Evolutionary conservation across 164 flowering plant genomes (phyloP), one percentile per base, ranked within the genome.

Genomic region (Magnolia changhungtana): DNA sequence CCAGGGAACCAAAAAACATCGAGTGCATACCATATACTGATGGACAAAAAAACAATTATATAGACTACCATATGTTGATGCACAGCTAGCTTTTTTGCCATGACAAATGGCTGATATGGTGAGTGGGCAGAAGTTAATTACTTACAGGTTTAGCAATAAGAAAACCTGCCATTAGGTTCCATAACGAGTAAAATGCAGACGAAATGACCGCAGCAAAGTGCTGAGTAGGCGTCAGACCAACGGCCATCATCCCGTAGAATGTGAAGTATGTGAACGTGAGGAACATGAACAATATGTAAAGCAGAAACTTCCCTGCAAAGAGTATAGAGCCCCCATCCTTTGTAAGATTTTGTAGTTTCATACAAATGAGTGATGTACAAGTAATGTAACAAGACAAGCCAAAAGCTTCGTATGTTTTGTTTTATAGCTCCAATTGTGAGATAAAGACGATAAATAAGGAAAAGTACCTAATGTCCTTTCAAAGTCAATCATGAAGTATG

Each of bases 141-240:
- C 93, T 89, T 77, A 90, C 97, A 3, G 92, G 91, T 81, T 84
- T 84, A 52, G 96, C 94, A 76, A 93, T 76, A 16, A 93, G 95
- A 77, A 95, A 93, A 59, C 98, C 98, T 0, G 98, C 87, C 23
- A 90, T 88, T 51, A 95, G 94, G 81, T 93, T 93, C 98, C 98
- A 95, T n/a, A 93, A 72, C 27, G 98, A 93, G 85, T 93, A 92
- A 78, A 88, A 91, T 45, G 95, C 93, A 50, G 98, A 93, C 50
- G 98, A 91, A 49, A 92, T 63, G 7, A 95, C 94, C 3, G 98
- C 95, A 21, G 97, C 93, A 74, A 92, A 27, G 11, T 92, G 89
- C 67, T 88, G 91, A 29, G 83, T 69, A 67, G 96, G 89, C 6
- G 95, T 91, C 76, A 95, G 85, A 78, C 95, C 97, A 78, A 95